Percentiles rank a stretch among this genome's conserved stretches.
Evolutionary conservation across 1,284 basidiomycete genomes (phyloP).

Genomic region (Austroboletus novae-zelandiae): DNA sequence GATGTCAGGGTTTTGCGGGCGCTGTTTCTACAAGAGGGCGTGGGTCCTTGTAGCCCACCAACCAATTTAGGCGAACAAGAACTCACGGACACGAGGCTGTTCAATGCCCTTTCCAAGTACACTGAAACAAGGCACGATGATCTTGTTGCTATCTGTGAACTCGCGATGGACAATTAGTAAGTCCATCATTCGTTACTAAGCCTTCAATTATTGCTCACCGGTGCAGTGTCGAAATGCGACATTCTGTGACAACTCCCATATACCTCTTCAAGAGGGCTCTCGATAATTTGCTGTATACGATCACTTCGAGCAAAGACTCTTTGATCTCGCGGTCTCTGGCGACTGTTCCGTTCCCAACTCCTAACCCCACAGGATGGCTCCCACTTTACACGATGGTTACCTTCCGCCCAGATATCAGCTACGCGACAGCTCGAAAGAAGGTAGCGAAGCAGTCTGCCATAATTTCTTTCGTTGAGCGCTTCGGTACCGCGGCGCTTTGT

Average conservation of each 20-base stretch:
- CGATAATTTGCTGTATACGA: slow-evolving; percentile 72
- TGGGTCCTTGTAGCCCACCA: slow-evolving; percentile 42
- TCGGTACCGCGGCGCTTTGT: slow-evolving; percentile 46
- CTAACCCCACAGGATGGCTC: slow-evolving; percentile 74
- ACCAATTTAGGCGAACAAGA: slow-evolving; percentile 36
- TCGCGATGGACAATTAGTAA: slow-evolving; percentile 96
- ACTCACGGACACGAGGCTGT: slow-evolving; percentile 54
- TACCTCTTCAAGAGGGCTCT: slow-evolving; percentile 83
- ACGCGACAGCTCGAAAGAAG: slow-evolving; percentile 68
- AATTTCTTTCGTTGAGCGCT: slow-evolving; percentile 43
- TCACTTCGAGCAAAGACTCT: slow-evolving; percentile 49
- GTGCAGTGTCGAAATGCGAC: slow-evolving; percentile 88
- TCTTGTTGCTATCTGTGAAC: slow-evolving; percentile 84
- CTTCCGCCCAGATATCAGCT: slow-evolving; percentile 92
- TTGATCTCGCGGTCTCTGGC: slow-evolving; percentile 42
- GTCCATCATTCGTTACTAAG: slow-evolving; percentile 36
- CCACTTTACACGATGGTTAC: slow-evolving; percentile 97
- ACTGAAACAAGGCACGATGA: slow-evolving; percentile 82
- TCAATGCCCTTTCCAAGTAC: slow-evolving; percentile 71
- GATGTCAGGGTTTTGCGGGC: slow-evolving; percentile 89
- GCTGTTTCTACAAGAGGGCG: slow-evolving; percentile 68
- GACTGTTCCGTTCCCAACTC: slow-evolving; percentile 52
- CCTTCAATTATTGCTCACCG: slow-evolving; percentile 20
- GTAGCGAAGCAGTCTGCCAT: slow-evolving; percentile 58
- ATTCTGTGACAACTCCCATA: slow-evolving; percentile 79